Evolutionary conservation across 805 yeast species (phyloP), one percentile per base, ranked within the genome.

Genomic region (Wickerhamiella domercqiae): DNA sequence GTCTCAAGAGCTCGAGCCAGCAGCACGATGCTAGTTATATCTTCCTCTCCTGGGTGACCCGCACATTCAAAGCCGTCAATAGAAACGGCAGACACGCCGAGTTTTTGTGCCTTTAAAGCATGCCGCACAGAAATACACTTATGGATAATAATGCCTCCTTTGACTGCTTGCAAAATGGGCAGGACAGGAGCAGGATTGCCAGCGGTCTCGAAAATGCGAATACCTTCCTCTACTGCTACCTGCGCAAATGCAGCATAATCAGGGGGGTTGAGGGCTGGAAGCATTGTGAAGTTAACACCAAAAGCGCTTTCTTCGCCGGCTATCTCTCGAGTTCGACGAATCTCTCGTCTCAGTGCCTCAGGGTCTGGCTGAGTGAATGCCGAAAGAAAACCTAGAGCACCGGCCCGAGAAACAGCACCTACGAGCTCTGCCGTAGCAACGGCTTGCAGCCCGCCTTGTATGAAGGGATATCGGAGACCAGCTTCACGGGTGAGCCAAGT

Each of bases 21-120:
- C 31, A 54, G 43, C 16, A 55, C 40, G 36, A 55, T 36, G 5
- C 52, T 41, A 34, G 53, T 41, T 24, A 55, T 36, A 24, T 49
- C 59, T 39, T 54, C 53, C 41, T 55, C 58, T n/a, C 59, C 59
- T 15, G 59, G 59, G 38, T 55, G 59, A 11, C 59, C 59, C 5
- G 59, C 59, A 36, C 58, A 54, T 42, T 54, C 56, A 31, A 51
- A 54, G 5, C 59, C 59, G 30, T 55, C 59, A 28, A 55, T 54
- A 15, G 55, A 47, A 36, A 55, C 43, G 29, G 54, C 53, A 22
- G 52, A 50, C n/a, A 52, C 58, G 7, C 58, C 58, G 14, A 50
- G 41, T 20, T 37, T 25, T 44, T 55, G 47, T 21, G 59, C 59
- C 34, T 48, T 52, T 26, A 49, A 36, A 3, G 59, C 59, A 36